phyloP scores from a whole-genome alignment of 345 rosid genomes.

The Acer yangbiense region DNA sequence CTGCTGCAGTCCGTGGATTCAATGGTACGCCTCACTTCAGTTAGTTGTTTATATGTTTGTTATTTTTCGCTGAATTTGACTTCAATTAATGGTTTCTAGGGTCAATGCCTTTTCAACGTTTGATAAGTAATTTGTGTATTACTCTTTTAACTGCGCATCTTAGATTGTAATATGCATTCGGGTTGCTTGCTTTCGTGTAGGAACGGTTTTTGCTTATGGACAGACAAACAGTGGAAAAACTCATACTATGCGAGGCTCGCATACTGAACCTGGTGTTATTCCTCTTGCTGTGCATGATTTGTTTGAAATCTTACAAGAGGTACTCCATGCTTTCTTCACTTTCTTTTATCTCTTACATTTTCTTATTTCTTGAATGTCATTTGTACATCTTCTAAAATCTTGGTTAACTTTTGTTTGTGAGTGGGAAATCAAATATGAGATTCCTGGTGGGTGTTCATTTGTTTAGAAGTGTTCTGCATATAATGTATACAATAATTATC shows the following conservation, averaged over 20 bases:
- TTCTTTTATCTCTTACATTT: background rate
- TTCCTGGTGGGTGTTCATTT: background rate
- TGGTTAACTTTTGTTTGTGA: background rate
- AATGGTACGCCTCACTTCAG: constrained; percentile 55
- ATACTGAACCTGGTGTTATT: constrained; percentile 77
- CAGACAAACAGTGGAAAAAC: constrained; percentile 98
- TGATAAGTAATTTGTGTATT: too few species aligned
- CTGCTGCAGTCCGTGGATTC: constrained; percentile 89
- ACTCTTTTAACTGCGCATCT: background rate
- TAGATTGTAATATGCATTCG: background rate
- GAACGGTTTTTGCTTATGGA: constrained; percentile 96
- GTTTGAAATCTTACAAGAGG: constrained; percentile 71
- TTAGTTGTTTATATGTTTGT: background rate
- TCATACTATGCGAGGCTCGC: constrained; percentile 92
- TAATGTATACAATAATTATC: background rate
- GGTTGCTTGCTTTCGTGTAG: constrained; percentile 32
- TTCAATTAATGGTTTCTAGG: background rate
- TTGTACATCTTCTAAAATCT: background rate
- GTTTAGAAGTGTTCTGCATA: background rate
- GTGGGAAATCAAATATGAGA: background rate
- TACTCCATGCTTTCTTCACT: constrained; percentile 15
- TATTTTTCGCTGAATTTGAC: background rate
- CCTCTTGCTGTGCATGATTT: constrained; percentile 81
- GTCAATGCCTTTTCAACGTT: too few species aligned
- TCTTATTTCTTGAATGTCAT: background rate